Evolutionary conservation across 805 yeast species (phyloP), one percentile per base, ranked within the genome.

Genomic region (Lachancea waltii): DNA sequence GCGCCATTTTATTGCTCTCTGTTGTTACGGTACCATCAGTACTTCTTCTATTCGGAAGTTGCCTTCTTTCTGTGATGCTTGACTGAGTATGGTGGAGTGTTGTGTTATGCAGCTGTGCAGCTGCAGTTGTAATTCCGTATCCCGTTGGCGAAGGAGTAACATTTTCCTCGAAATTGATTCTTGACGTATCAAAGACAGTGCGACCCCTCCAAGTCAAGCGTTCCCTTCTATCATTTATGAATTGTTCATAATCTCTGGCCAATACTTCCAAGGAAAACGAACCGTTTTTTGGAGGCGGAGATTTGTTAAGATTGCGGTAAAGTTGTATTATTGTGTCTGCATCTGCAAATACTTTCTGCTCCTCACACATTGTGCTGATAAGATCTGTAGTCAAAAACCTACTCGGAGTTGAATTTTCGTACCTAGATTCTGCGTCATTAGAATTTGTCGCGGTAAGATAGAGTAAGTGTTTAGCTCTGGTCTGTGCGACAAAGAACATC

Each of bases 401-500:
- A 38, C 62, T 58, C 4, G 63, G 60, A 3, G 43, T 46, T 17
- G 56, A 51, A 5, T 42, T 32, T 13, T 36, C 37, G 8, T 53
- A 49, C 23, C 43, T 49, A 10, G 47, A 54, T 11, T 39, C 38
- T 4, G 39, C 30, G 18, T 27, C 41, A n/a, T 48, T 56, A 6
- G 33, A 25, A 16, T 38, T 39, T 16, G 46, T 48, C 1, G 62
- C 49, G 1, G 65, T 52, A 11, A 80, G 47, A 47, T 72, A 75
- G 8, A 81, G 54, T 17, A 78, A 50, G 3, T 59, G 59, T 55
- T 82, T 81, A 0, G 96, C 94, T 46, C 98, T 69, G 0, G 96
- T 90, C 31, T 80, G 66, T 0, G 95, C 95, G 9, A 92, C 98
- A 57, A 85, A 92, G 42, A 87, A 71, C 48, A 90, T 75, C 35